These are phyloP conservation scores for Neurospora sp. DNA, from an alignment of 495 filamentous ascomycete species.

Conservation along the genomic window DNA sequence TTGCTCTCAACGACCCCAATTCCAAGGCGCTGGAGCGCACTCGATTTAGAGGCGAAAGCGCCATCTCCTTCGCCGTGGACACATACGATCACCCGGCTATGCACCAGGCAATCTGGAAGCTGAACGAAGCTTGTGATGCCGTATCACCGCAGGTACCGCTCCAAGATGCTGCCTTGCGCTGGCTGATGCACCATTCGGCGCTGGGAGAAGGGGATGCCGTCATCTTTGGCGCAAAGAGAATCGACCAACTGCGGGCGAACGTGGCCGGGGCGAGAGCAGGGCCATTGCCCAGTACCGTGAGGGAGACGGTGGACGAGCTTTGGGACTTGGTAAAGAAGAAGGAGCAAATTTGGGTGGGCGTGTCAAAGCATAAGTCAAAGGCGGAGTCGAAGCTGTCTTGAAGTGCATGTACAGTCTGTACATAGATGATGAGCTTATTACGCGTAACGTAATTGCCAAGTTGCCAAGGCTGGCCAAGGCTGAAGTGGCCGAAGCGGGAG, in stretches of 20 bases:
- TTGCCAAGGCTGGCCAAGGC: not conserved
- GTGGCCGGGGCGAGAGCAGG: not conserved
- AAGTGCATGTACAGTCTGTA: not conserved
- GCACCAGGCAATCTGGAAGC: conserved; percentile 28
- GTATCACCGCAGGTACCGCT: not conserved
- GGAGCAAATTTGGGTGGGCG: not conserved
- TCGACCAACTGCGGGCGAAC: conserved; percentile 1
- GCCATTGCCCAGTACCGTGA: not conserved
- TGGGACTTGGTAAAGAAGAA: not conserved
- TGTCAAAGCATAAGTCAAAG: not conserved
- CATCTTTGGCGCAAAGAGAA: conserved; percentile 37
- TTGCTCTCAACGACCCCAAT: conserved; percentile 9
- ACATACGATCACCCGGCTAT: conserved; percentile 34
- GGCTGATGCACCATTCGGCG: conserved; percentile 41
- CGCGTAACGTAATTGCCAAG: not conserved
- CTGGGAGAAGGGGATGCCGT: conserved; percentile 41
- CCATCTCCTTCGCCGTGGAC: conserved; percentile 19
- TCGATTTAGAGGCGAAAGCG: conserved; percentile 9
- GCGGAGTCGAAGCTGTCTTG: not conserved
- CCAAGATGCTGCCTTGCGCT: conserved; percentile 41
- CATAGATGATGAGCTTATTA: not conserved
- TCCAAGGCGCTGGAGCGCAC: conserved; percentile 27
- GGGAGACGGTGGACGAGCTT: not conserved
- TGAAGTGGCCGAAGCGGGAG: not conserved
- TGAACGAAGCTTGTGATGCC: conserved; percentile 21